These are phyloP conservation scores for Aspergillus ochraceus DNA, from an alignment of 2,329 filamentous ascomycete species.

Conservation along the genomic window DNA sequence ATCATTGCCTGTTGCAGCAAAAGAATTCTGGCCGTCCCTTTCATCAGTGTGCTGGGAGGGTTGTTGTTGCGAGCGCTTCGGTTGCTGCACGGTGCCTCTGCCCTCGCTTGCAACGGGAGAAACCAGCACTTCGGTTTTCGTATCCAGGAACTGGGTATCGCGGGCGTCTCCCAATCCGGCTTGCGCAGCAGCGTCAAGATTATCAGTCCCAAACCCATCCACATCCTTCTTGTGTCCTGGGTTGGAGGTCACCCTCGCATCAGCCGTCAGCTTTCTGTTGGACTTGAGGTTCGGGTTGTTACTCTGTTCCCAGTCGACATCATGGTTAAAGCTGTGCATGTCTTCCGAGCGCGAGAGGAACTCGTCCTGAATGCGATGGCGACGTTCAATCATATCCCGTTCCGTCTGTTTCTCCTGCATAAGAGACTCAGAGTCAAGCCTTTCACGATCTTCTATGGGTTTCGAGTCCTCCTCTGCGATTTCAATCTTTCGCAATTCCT, in stretches of 20 bases:
- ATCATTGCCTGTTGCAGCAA: constrained; percentile 18
- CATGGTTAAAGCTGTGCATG: constrained; percentile 72
- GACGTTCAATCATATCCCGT: constrained; percentile 43
- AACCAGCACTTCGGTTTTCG: constrained; percentile 69
- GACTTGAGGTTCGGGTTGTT: constrained; percentile 58
- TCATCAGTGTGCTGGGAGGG: constrained; percentile 20
- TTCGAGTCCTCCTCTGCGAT: constrained; percentile 47
- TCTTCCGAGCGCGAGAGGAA: constrained; percentile 57
- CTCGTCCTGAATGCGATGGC: constrained; percentile 54
- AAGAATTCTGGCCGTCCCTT: constrained; percentile 20
- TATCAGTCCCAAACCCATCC: constrained; percentile 73
- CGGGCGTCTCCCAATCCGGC: constrained; percentile 63
- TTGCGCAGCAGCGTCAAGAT: constrained; percentile 66
- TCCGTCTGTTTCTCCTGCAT: constrained; percentile 41
- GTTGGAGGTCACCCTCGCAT: constrained; percentile 62
- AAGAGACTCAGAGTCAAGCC: constrained; percentile 30
- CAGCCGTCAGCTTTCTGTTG: constrained; percentile 56
- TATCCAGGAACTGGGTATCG: constrained; percentile 68
- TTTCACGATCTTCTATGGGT: constrained; percentile 21
- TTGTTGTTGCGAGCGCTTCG: constrained; percentile 46
- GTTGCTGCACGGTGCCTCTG: constrained; percentile 57
- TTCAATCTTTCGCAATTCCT: constrained; percentile 63
- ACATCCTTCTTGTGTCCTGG: constrained; percentile 70
- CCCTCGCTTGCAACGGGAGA: constrained; percentile 64
- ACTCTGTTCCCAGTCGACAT: constrained; percentile 63